Evolutionary conservation across 2,329 filamentous ascomycete genomes (phyloP), one percentile per base, ranked within the genome.

Genomic region (Botryotinia globosa): DNA sequence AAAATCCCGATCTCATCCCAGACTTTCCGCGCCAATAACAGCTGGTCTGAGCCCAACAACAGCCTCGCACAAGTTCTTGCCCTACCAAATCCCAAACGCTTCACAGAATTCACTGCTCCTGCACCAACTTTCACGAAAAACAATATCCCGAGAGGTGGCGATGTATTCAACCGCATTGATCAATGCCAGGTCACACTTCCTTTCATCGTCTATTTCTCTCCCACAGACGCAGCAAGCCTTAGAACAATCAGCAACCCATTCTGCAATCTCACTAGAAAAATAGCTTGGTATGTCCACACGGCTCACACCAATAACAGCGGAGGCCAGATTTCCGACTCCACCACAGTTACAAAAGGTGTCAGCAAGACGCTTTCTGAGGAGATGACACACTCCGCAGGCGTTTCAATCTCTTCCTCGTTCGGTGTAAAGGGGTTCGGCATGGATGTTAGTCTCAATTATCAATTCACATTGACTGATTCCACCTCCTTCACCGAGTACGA

Each of bases 301-400:
- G 39, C 18, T 5, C 63, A 66, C 16, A 66, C 10, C 29, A 66
- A 66, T 25, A 8, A 66, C 1, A 10, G 63, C 6, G 42, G 37
- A 66, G 63, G 63, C 4, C 1, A 14, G 29, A 66, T 66, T n/a
- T n/a, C 29, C 39, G 63, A 66, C 42, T 66, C 63, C 32, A 34
- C 34, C 39, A 66, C 63, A 8, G n/a, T 66, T 4, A 66, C 44
- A 51, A 66, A 66, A 16, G 63, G 44, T 66, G 29, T 66, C 63
- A 66, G 44, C 8, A 34, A 37, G 10, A 66, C 63, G 9, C 63
- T 51, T 1, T 18, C 44, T 1, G 29, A 66, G 10, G 63, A 66
- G 44, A 51, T 66, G 44, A n/a, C 44, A 25, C 29, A 66, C 1
- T 66, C 63, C 12, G 63, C 63, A 51, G 44, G 44, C 6, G 63